Base-by-base conservation (phyloP, 179 eudicot genomes). In the Monotropa hypopitys region DNA sequence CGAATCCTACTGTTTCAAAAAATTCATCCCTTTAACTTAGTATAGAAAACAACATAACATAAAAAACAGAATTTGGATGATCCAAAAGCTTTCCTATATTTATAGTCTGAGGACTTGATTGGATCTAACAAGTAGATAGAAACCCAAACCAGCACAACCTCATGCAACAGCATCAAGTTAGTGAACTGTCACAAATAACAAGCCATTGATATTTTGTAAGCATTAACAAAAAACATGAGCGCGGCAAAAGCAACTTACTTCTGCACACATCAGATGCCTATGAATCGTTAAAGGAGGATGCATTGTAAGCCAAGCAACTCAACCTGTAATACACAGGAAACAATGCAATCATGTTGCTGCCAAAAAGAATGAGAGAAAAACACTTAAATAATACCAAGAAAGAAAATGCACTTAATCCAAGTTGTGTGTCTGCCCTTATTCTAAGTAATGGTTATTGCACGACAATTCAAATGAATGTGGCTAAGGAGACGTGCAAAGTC, bases 261-360 rank as follows among this genome's bases (percentile, higher is more conserved):
- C 73, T 2, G 38, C 73, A 45, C 73, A 70, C 73, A 70, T 70
- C 23, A 54, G 73, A 51, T 70, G 73, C 46, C 53, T 70, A 28
- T 70, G 73, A 21, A 70, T n/a, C 1, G 73, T 70, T 70, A 70
- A 13, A 43, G 54, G 73, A 26, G 73, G 73, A 45, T 70, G 73
- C 73, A 70, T 45, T 70, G 49, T 43, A 5, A 11, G 53, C 38
- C 49, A 70, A 45, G 28, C 28, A 10, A 45, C 49, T 45, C 33
- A 23, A 45, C 53, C 73, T 43, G 53, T 45, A 43, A 21, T 10
- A 13, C 51, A 43, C 35, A 68, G 46, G 32, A 66, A 35, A 66
- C 70, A 67, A 67, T 38, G 46, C 30, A 16, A 38, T 68, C 47
- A 68, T 8, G 72, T 68, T 68, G 38, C 72, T 40, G 30, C 7